These are phyloP conservation scores for Trichoderma sp. DNA, from an alignment of 2,329 filamentous ascomycete species.

Conservation along the genomic window DNA sequence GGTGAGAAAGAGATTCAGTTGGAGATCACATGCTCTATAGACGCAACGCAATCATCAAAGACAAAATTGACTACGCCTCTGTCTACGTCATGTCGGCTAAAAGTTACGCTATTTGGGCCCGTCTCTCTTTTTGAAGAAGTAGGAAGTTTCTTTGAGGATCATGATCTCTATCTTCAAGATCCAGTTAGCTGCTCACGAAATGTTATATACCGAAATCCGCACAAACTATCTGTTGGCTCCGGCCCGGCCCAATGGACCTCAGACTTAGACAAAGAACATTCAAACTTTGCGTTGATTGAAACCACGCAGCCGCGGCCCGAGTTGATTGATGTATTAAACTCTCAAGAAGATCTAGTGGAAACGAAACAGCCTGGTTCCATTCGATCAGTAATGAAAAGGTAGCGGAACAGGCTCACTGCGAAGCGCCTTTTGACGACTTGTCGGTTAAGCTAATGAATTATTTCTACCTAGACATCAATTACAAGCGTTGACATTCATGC, in stretches of 20 bases:
- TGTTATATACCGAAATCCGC: constrained; percentile 4
- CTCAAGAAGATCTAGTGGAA: background rate
- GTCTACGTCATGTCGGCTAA: background rate
- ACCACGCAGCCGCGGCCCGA: background rate
- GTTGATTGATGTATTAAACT: background rate
- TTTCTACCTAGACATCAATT: constrained; percentile 41
- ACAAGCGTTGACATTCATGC: constrained; percentile 47
- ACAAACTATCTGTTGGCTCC: background rate
- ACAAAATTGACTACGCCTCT: background rate
- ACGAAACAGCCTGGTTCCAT: background rate
- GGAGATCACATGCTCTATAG: background rate
- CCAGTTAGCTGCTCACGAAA: background rate
- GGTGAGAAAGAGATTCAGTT: background rate
- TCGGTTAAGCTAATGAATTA: background rate
- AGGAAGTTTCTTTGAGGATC: constrained; percentile 1
- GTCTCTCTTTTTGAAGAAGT: background rate
- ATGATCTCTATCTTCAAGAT: constrained; percentile 10
- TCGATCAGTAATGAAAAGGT: background rate
- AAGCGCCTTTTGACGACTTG: background rate
- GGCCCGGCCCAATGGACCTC: background rate
- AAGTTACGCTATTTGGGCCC: background rate
- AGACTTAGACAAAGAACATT: background rate
- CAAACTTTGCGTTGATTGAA: background rate
- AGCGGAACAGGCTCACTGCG: background rate
- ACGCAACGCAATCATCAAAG: background rate